Evolutionary conservation across 2,329 filamentous ascomycete genomes (phyloP).

Genomic region (Orbilia brochopaga): DNA sequence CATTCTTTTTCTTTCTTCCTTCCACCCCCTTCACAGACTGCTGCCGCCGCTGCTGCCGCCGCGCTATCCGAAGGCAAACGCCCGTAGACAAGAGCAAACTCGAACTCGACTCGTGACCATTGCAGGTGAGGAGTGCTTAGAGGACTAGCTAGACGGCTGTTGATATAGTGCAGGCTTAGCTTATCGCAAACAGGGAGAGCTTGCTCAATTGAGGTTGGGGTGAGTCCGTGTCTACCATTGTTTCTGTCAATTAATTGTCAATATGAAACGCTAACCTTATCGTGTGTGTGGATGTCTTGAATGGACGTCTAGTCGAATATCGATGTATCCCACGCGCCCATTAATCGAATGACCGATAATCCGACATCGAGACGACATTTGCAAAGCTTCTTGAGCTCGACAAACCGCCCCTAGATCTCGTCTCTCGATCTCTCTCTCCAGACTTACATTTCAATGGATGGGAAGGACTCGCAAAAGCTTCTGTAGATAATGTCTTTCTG

Average conservation of each 20-base stretch:
- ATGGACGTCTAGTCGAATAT: too few relatives aligned
- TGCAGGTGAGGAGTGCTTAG: conserved; percentile 1
- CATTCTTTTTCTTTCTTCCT: conserved; percentile 37
- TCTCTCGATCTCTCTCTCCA: conserved; percentile 12
- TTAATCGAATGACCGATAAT: too few relatives aligned
- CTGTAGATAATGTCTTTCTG: conserved; percentile 20
- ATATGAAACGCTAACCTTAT: too few relatives aligned
- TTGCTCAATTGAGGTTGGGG: neutral
- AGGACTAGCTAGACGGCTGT: neutral
- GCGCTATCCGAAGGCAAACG: conserved; percentile 19
- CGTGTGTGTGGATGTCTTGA: too few relatives aligned
- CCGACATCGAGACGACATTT: too few relatives aligned
- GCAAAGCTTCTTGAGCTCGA: too few relatives aligned
- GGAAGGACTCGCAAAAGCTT: conserved; percentile 49
- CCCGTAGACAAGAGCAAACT: conserved; percentile 18
- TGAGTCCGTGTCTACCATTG: too few relatives aligned
- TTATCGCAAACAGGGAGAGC: neutral
- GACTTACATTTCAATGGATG: conserved; percentile 49
- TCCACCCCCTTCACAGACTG: conserved; percentile 21
- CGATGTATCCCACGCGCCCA: too few relatives aligned
- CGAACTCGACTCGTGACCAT: conserved; percentile 25
- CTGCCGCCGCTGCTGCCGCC: conserved; percentile 12
- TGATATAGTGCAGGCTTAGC: neutral
- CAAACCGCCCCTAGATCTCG: too few relatives aligned
- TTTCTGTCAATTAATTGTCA: too few relatives aligned